A percentile compares a stretch with the other conserved stretches of the same genome.
Evolutionary conservation across 2,329 filamentous ascomycete genomes (phyloP).

Genomic region (Orbilia ellipsospora): DNA sequence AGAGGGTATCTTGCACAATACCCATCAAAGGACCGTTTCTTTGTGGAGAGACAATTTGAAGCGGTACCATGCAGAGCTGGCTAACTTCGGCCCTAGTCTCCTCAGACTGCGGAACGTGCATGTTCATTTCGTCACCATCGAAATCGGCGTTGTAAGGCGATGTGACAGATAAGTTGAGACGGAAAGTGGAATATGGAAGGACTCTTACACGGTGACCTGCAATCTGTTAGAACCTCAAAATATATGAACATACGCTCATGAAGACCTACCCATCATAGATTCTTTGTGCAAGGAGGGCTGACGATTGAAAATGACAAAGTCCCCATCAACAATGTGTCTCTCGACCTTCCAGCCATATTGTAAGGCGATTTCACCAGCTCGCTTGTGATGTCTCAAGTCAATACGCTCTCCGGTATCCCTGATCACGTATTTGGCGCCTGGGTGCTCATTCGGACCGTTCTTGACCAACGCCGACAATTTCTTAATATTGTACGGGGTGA

Average conservation of each 20-base stretch:
- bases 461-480: constrained; percentile 88
- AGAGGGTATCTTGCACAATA: constrained; percentile 97
- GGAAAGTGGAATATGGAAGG: constrained; percentile 99
- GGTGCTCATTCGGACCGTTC: constrained; percentile 94
- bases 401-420: constrained; percentile 92
- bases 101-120: constrained; percentile 97
- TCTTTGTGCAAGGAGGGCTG: constrained; percentile 99
- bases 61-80: constrained; percentile 95
- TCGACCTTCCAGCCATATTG: constrained; percentile 99
- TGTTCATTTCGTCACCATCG: constrained; percentile 99
- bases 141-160: constrained; percentile 99
- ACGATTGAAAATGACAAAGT: constrained; percentile 99
- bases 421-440: constrained; percentile 96
- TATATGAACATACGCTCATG: not conserved
- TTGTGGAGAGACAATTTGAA: constrained; percentile 98
- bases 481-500: constrained; percentile 97
- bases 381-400: constrained; percentile 91
- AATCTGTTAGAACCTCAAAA: constrained; percentile 5
- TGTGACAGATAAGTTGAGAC: constrained; percentile 95
- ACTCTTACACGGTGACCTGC: constrained; percentile 83
- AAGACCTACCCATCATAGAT: constrained; percentile 87
- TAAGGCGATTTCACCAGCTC: constrained; percentile 83
- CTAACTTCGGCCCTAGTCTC: constrained; percentile 95
- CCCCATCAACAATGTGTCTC: constrained; percentile 92
- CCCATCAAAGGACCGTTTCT: constrained; percentile 98